Evolutionary conservation across 2,329 filamentous ascomycete genomes (phyloP).

Genomic region (Ascocoryne sarcoides): DNA sequence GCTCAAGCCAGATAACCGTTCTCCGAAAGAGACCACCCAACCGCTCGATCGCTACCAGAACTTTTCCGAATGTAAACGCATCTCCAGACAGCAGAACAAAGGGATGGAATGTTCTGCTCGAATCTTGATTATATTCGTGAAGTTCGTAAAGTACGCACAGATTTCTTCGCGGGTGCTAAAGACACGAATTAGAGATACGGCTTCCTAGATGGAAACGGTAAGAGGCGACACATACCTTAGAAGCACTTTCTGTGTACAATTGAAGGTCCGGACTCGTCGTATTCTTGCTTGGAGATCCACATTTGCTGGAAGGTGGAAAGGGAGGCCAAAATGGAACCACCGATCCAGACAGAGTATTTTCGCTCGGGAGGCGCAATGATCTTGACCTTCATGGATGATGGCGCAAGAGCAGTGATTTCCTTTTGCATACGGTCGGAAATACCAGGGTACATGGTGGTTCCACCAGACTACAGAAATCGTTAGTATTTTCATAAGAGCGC

Average conservation of each 20-base stretch:
- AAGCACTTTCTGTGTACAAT: constrained; percentile 99
- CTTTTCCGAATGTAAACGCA: constrained; percentile 29
- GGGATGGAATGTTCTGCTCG: constrained; percentile 21
- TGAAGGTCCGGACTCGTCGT: constrained; percentile 98
- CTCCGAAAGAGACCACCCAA: constrained; percentile 24
- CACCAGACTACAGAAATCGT: constrained; percentile 67
- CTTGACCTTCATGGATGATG: constrained; percentile 99
- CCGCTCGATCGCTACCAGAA: constrained; percentile 28
- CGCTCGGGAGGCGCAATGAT: constrained; percentile 99
- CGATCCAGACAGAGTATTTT: constrained; percentile 99
- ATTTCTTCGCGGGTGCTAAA: constrained; percentile 16
- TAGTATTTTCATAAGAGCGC: constrained; percentile 7
- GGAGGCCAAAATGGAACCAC: constrained; percentile 99
- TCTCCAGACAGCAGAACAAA: constrained; percentile 24
- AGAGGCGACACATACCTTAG: constrained; percentile 57
- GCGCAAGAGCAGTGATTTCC: constrained; percentile 98
- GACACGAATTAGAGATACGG: background rate
- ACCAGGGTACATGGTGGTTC: constrained; percentile 99
- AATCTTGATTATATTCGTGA: constrained; percentile 26
- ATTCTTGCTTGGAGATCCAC: constrained; percentile 99
- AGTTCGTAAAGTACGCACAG: constrained; percentile 27
- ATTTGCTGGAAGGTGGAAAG: constrained; percentile 99
- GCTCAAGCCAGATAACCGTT: constrained; percentile 22
- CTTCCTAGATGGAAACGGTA: background rate
- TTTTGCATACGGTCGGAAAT: constrained; percentile 99